phyloP scores from a whole-genome alignment of 2,329 filamentous ascomycete species.

The Xylaria sp. region DNA sequence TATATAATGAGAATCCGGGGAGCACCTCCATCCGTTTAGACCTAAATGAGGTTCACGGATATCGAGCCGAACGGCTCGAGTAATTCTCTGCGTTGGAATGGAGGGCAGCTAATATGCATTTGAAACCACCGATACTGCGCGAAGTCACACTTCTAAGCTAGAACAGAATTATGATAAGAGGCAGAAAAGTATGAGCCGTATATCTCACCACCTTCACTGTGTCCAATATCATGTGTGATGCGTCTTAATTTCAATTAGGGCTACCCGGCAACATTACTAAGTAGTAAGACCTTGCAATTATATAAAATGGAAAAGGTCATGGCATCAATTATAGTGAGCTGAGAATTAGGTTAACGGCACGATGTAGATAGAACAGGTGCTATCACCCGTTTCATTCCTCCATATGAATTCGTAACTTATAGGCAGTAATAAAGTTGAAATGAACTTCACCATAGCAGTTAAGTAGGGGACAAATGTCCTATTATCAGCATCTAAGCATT shows the following conservation, averaged over 20 bases:
- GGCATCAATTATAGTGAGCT: background rate
- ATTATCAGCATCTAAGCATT: background rate
- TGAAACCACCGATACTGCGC: too few relatives aligned
- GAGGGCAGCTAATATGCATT: background rate
- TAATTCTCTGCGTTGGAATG: background rate
- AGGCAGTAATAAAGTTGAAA: too few relatives aligned
- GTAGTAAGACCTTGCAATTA: background rate
- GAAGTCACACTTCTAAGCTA: background rate
- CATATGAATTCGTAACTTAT: too few relatives aligned
- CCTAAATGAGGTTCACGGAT: slow-evolving; percentile 23
- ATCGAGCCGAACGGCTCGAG: slow-evolving; percentile 11
- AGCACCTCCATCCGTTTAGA: slow-evolving; percentile 4
- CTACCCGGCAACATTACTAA: background rate
- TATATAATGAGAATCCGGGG: slow-evolving; percentile 33
- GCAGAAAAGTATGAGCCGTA: too few relatives aligned
- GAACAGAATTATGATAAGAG: background rate
- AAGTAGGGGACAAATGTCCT: background rate
- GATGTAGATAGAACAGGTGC: background rate
- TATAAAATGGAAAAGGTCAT: background rate
- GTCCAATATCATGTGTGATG: background rate
- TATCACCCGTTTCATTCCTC: too few relatives aligned
- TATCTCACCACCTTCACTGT: background rate
- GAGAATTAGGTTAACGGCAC: background rate
- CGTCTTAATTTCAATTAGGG: background rate
- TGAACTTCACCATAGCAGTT: too few relatives aligned